Base-by-base conservation (phyloP, 2,329 filamentous ascomycete genomes). In the Talaromyces sp. region DNA sequence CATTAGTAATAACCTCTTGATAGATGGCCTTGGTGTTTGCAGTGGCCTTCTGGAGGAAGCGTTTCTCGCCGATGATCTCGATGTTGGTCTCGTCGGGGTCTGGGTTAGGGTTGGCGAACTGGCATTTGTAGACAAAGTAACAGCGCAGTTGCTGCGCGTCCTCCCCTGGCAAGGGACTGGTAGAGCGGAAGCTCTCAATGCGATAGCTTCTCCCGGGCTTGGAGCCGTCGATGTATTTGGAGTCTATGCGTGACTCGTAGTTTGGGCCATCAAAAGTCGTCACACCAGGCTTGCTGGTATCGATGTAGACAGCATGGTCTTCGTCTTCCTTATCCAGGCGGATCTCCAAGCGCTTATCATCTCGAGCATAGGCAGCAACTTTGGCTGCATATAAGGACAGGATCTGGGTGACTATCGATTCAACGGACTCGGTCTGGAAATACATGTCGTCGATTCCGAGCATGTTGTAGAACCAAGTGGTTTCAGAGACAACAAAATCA, bases 401-500 rank as follows among this genome's bases (percentile, higher is more conserved):
- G 70, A 99, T 92, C 72, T 97, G 91, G 73, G 88, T 95, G 65
- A 91, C 89, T 70, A 99, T 95, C 59, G 90, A 90, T 57, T 89
- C 86, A 17, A 89, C 88, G 4, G 83, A 84, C 78, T 97, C 92
- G 64, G 93, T 91, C 71, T 92, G 86, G 78, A 97, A 97, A 81
- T 97, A 97, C 77, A 96, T 93, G 80, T 97, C 94, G 70, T 99
- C 94, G 67, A 99, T 99, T 66, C 94, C 94, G 22, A 99, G 85
- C 74, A 95, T 89, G 72, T 94, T 89, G 80, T 99, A 99, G 80
- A 99, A 99, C 93, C 94, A 99, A 60, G 85, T 82, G 53, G 92
- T 89, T 77, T 99, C 92, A 25, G 86, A 82, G 62, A 95, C 89
- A 62, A 97, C 83, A 64, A 96, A 89, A 54, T 88, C 81, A 58